A percentile compares a stretch with the other conserved stretches of the same genome.
Conservation (phyloP, 2,329 filamentous ascomycete genomes). For the Aspergillus fischeri region DNA sequence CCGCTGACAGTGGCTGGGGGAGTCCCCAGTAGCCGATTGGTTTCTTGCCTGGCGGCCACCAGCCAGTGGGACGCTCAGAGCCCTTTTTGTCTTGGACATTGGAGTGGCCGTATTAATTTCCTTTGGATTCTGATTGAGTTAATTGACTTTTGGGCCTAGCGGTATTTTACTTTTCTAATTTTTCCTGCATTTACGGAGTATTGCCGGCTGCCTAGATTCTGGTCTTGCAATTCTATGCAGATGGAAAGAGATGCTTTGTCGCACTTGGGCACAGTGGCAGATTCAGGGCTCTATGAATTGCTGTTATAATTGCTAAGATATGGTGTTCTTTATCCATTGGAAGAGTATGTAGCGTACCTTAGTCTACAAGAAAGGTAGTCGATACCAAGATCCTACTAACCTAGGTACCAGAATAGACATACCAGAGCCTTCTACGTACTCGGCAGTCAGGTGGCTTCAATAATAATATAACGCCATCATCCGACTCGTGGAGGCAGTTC, state of each 20-base stretch:
- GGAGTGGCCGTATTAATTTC: not conserved
- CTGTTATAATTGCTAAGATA: not conserved
- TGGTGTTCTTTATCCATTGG: not conserved
- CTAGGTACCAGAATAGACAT: not conserved
- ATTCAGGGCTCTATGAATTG: not conserved
- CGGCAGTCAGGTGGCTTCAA: not conserved
- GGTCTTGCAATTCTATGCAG: not conserved
- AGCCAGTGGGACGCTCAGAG: not conserved
- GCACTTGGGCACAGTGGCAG: not conserved
- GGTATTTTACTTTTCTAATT: not conserved
- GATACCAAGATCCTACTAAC: not conserved
- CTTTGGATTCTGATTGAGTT: not conserved
- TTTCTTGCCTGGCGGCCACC: not conserved
- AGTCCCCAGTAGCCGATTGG: not conserved
- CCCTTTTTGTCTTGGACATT: not conserved
- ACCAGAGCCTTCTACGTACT: not conserved
- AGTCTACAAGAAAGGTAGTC: not conserved
- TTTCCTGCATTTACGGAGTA: not conserved
- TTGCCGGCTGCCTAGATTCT: not conserved
- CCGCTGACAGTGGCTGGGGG: not conserved
- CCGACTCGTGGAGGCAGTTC: conserved; percentile 6
- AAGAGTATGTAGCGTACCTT: not conserved
- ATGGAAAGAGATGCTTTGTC: not conserved
- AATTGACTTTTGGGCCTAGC: not conserved
- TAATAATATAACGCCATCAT: conserved; percentile 5